Evolutionary conservation across 2,329 filamentous ascomycete species (phyloP).

Genomic region (Ophiostoma ulmi): DNA sequence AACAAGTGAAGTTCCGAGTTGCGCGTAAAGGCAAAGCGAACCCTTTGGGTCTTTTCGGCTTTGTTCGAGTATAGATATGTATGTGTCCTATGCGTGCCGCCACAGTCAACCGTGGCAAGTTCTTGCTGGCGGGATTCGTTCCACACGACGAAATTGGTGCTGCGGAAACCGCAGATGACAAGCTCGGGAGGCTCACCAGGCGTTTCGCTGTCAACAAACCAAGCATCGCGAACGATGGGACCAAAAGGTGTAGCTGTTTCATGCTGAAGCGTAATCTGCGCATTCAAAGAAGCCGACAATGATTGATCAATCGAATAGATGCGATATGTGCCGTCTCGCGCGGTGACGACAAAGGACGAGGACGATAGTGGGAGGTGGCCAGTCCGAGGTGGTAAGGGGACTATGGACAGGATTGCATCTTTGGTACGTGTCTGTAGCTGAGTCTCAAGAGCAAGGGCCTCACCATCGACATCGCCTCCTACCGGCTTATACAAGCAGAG

Average conservation of each 20-base stretch:
- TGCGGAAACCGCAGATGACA: slow-evolving; percentile 73
- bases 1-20: slow-evolving; percentile 51
- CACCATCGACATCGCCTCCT: background rate
- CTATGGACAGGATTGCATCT: slow-evolving; percentile 62
- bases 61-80: slow-evolving; percentile 39
- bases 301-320: slow-evolving; percentile 45
- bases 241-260: slow-evolving; percentile 65
- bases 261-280: slow-evolving; percentile 52
- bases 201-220: slow-evolving; percentile 43
- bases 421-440: slow-evolving; percentile 24
- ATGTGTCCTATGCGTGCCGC: slow-evolving; percentile 77
- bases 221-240: slow-evolving; percentile 68
- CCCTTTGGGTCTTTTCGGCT: slow-evolving; percentile 32
- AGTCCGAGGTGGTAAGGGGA: slow-evolving; percentile 39
- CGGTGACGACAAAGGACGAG: slow-evolving; percentile 62
- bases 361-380: slow-evolving; percentile 36
- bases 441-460: slow-evolving; percentile 29
- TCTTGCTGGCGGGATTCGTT: slow-evolving; percentile 68
- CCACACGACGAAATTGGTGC: slow-evolving; percentile 75
- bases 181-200: slow-evolving; percentile 50
- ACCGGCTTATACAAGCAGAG: slow-evolving; percentile 37
- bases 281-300: background rate
- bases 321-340: slow-evolving; percentile 70
- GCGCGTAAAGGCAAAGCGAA: slow-evolving; percentile 69
- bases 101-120: slow-evolving; percentile 69